Evolutionary conservation across 208 protist species (phyloP), one percentile per base, ranked within the genome.

Genomic region (Trypanosomatidae sp.): DNA sequence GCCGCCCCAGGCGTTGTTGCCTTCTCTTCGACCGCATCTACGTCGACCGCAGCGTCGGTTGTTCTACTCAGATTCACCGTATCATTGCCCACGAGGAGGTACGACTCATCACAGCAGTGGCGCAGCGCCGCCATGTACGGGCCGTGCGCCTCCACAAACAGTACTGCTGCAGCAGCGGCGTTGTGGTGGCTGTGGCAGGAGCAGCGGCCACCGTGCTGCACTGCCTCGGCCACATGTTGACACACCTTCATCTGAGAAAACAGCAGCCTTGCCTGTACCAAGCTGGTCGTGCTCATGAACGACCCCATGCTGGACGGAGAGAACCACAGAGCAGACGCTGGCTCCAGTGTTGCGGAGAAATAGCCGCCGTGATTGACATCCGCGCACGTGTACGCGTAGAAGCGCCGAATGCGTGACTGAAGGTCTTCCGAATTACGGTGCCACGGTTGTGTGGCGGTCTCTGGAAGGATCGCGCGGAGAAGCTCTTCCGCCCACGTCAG

Each of bases 141-240:
- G 6, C n/a, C 1, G 65, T 80, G 69, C 43, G 67, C 69, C 56
- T 80, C 69, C 69, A 75, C 25, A 55, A 79, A 56, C 33, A 80
- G 62, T n/a, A 75, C 67, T 28, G 44, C 53, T 1, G 69, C n/a
- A 53, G 50, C 64, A 19, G 50, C 1, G 3, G 74, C 33, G 0
- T 62, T 36, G n/a, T 39, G 19, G 13, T 15, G 36, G 43, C 62
- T 19, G 50, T 53, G 28, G n/a, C 69, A 80, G 1, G 68, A 56
- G 39, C 69, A 75, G 41, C 53, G 10, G 36, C 30, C 33, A 19
- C 53, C 52, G 25, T 19, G 69, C 50, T 6, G 39, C 62, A 69
- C 17, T 10, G 36, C 69, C 43, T 80, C 75, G 36, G 75, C 75
- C 28, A 80, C 69, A 56, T 75, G 75, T 36, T 75, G 75, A 43